Percentiles rank a stretch among this genome's conserved stretches.
Evolutionary conservation across 352 stramenopile species (phyloP).

Genomic region (Pythium plurisporium): DNA sequence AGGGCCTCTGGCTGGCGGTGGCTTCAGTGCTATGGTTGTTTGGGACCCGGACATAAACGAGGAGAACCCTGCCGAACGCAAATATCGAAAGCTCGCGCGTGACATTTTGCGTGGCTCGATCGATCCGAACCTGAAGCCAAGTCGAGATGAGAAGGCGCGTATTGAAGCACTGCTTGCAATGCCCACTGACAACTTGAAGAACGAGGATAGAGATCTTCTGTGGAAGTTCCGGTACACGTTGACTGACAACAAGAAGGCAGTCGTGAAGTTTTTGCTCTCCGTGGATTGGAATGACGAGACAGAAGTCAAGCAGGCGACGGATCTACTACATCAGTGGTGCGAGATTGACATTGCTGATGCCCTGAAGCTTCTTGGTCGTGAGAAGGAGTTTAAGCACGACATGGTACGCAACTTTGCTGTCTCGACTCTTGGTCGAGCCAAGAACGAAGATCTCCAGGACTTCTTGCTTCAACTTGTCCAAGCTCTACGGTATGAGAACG

Average conservation of each 20-base stretch:
- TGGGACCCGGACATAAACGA: constrained; percentile 85
- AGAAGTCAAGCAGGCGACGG: constrained; percentile 93
- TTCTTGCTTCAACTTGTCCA: constrained; percentile 99
- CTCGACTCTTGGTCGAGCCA: constrained; percentile 90
- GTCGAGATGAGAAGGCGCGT: constrained; percentile 89
- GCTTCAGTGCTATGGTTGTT: constrained; percentile 56
- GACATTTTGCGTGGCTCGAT: constrained; percentile 95
- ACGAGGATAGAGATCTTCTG: constrained; percentile 90
- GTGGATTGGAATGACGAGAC: constrained; percentile 98
- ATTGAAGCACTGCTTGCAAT: constrained; percentile 92
- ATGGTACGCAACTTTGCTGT: constrained; percentile 96
- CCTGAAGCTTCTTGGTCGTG: constrained; percentile 94
- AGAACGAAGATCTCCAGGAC: constrained; percentile 96
- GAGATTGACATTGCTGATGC: constrained; percentile 97
- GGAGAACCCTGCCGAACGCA: constrained; percentile 94
- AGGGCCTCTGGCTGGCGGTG: constrained; percentile 11
- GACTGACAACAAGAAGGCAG: constrained; percentile 92
- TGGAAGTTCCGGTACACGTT: constrained; percentile 97
- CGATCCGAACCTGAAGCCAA: constrained; percentile 96
- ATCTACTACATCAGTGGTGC: constrained; percentile 81
- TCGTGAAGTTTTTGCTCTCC: constrained; percentile 97
- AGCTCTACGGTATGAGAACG: constrained; percentile 91
- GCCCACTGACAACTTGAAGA: constrained; percentile 92
- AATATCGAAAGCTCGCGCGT: constrained; percentile 96
- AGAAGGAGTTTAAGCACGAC: constrained; percentile 88